Conservation (phyloP, 768 basidiomycete species). For the Boletus tomentosulus region DNA sequence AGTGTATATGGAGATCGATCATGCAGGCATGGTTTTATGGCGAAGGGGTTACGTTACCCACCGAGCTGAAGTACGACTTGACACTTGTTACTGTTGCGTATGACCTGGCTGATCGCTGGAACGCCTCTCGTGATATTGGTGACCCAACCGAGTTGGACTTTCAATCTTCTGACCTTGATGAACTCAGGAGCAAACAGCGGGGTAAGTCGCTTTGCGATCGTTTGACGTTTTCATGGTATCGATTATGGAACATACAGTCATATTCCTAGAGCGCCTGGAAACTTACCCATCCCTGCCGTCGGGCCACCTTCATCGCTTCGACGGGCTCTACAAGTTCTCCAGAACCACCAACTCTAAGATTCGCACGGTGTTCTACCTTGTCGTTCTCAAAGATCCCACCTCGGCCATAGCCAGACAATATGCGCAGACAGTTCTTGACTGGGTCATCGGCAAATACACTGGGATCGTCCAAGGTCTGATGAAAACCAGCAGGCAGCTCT, state of each 20-base stretch:
- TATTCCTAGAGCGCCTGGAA: constrained; percentile 55
- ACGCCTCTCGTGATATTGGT: constrained; percentile 37
- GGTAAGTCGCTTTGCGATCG: constrained; percentile 22
- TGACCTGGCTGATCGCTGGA: constrained; percentile 50
- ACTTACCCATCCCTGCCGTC: constrained; percentile 39
- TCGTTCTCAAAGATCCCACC: constrained; percentile 40
- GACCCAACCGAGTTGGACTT: constrained; percentile 40
- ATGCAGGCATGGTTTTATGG: constrained; percentile 55
- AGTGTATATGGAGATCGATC: neutral
- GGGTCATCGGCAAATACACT: constrained; percentile 42
- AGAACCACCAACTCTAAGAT: constrained; percentile 47
- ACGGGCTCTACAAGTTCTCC: constrained; percentile 42
- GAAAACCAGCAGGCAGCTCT: constrained; percentile 51
- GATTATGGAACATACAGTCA: constrained; percentile 31
- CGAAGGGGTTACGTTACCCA: constrained; percentile 47
- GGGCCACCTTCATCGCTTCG: constrained; percentile 38
- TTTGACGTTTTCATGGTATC: neutral
- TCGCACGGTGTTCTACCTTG: constrained; percentile 46
- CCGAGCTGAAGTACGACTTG: constrained; percentile 49
- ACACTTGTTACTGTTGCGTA: constrained; percentile 49
- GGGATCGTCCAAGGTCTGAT: constrained; percentile 48
- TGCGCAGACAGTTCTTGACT: constrained; percentile 36
- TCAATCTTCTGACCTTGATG: constrained; percentile 40
- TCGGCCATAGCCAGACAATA: constrained; percentile 31
- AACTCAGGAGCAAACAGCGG: constrained; percentile 49